Evolutionary conservation across 2,329 filamentous ascomycete genomes (phyloP), one percentile per base, ranked within the genome.

Genomic region (Penicillium polonicum): DNA sequence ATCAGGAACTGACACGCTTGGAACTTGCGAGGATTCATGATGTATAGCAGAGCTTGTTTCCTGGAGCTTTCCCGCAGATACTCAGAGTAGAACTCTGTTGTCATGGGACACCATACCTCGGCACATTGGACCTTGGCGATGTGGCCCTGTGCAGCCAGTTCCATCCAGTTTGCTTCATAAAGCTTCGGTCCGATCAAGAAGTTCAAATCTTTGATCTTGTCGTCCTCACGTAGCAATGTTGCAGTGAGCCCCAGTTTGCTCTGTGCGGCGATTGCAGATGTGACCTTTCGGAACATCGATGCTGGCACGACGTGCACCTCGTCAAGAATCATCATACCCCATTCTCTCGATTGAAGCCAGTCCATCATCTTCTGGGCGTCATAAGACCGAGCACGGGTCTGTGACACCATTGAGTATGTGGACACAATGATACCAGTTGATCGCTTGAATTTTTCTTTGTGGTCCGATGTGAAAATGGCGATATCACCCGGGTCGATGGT

Each of bases 91-190:
- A 99, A 99, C 67, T 99, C 94, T 0, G 92, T 94, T 0, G 94
- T 96, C 94, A 99, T 99, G 2, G 93, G 92, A 71, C 94, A 99
- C 94, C 94, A 99, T 7, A 99, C 94, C 75, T 99, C 94, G 15
- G 94, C 94, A 74, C 94, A 99, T 74, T 99, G 94, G 2, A 99
- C 94, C 65, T 91, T 89, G 36, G 94, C 94, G 73, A 99, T 99
- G 71, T 97, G 92, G 0, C 94, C 94, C 76, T 97, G 92, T 69
- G 97, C 91, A 1, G 93, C 94, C 41, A 99, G 84, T 74, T 99
- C 94, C 87, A 97, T 96, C 94, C 94, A 99, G 74, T 99, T 99
- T 29, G 94, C 94, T 76, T 99, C 94, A 72, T 96, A 99, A 0
- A 99, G 81, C 74, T 99, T 99, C 0, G 94, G 94, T 0, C 94